A percentile compares a stretch with the other conserved stretches of the same genome.
phyloP scores from a whole-genome alignment of 495 filamentous ascomycete genomes.

The Darksidea phi region DNA sequence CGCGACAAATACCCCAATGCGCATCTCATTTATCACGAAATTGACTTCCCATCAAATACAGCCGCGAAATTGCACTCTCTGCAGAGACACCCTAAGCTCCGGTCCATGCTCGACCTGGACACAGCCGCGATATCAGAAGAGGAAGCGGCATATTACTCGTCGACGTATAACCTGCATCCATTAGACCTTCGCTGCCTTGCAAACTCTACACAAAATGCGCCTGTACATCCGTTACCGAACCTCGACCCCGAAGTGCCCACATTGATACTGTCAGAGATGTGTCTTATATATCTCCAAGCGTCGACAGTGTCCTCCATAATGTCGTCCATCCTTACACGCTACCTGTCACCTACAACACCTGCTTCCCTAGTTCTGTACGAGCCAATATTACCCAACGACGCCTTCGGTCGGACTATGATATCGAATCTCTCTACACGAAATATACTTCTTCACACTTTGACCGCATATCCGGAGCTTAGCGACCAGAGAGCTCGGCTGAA shows the following conservation, averaged over 20 bases:
- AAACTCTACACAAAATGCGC: constrained; percentile 18
- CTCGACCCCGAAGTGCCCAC: constrained; percentile 61
- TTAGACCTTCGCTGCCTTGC: constrained; percentile 71
- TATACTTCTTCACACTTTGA: constrained; percentile 79
- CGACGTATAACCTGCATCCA: constrained; percentile 70
- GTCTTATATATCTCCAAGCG: constrained; percentile 79
- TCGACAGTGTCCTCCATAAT: constrained; percentile 61
- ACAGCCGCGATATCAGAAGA: constrained; percentile 20
- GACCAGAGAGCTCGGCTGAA: constrained; percentile 66
- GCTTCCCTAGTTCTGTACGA: constrained; percentile 81
- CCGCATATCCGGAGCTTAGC: constrained; percentile 61
- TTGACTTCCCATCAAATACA: constrained; percentile 82
- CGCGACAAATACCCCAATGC: constrained; percentile 41
- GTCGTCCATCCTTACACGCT: constrained; percentile 59
- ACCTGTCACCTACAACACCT: constrained; percentile 48
- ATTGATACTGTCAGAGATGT: constrained; percentile 87
- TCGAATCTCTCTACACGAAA: constrained; percentile 82
- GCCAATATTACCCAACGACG: constrained; percentile 74
- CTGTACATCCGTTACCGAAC: constrained; percentile 43
- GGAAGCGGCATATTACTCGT: constrained; percentile 48
- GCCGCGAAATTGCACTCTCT: constrained; percentile 61
- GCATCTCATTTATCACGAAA: constrained; percentile 76
- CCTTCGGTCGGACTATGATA: constrained; percentile 89
- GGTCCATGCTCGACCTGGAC: constrained; percentile 18
- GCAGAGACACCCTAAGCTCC: constrained; percentile 42